Conservation (phyloP, 2,329 filamentous ascomycete species). For the Phialophora macrospora region DNA sequence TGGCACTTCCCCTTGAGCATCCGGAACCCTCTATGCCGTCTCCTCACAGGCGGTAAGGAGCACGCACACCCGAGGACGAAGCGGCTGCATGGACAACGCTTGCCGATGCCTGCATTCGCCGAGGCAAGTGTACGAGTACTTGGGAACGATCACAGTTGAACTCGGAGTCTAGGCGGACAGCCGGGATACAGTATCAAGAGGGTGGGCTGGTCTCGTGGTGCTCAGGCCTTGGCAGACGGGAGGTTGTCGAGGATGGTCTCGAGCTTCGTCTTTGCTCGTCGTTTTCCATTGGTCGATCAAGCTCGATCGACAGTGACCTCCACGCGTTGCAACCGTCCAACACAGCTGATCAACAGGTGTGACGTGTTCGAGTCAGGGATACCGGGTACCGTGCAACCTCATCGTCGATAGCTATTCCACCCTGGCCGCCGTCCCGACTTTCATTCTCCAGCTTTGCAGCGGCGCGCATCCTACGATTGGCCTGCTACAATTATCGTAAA, state of each 20-base stretch:
- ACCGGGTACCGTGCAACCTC: background rate
- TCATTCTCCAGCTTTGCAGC: background rate
- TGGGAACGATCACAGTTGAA: too few species aligned
- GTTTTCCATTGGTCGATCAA: conserved; percentile 1
- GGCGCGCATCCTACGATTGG: background rate
- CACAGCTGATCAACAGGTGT: conserved; percentile 3
- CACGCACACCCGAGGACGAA: background rate
- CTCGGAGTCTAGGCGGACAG: too few species aligned
- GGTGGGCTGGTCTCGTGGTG: background rate
- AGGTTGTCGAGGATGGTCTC: background rate
- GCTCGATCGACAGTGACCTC: background rate
- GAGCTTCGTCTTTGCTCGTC: background rate
- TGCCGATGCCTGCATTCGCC: background rate
- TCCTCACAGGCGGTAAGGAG: too few species aligned
- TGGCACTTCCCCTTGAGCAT: background rate
- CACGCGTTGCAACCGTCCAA: conserved; percentile 4
- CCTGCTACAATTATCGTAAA: background rate
- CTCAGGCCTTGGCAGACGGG: background rate
- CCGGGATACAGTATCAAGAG: background rate
- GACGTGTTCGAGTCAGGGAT: background rate
- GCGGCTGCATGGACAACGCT: background rate
- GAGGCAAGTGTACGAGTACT: background rate
- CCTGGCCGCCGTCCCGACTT: background rate
- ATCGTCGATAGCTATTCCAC: conserved; percentile 1
- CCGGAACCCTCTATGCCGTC: background rate